These are phyloP conservation scores for Apiospora arundinis DNA, from an alignment of 2,329 filamentous ascomycete species.

Conservation along the genomic window DNA sequence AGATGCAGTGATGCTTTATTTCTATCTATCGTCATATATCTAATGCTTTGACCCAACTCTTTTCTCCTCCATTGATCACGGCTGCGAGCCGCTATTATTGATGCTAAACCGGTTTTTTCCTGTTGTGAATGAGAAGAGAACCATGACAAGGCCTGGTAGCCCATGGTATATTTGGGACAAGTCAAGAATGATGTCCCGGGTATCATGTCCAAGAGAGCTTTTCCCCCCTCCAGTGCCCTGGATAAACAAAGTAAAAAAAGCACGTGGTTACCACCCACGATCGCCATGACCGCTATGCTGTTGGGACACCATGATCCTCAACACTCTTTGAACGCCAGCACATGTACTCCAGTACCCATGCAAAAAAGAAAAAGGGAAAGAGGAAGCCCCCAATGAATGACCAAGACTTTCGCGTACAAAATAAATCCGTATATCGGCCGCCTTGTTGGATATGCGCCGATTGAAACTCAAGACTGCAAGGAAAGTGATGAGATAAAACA, in stretches of 20 bases:
- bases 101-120: background rate
- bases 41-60: background rate
- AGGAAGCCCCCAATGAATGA: background rate
- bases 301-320: constrained; percentile 4
- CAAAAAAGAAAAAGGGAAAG: background rate
- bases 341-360: constrained; percentile 6
- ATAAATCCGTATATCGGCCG: background rate
- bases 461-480: background rate
- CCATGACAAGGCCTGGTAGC: constrained; percentile 1
- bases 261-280: background rate
- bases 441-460: background rate
- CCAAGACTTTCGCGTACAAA: constrained; percentile 1
- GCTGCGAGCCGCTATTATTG: constrained; percentile 4
- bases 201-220: constrained; percentile 22
- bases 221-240: constrained; percentile 3
- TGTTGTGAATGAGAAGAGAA: background rate
- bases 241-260: constrained; percentile 13
- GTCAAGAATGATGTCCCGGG: constrained; percentile 20
- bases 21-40: constrained; percentile 9
- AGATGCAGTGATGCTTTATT: constrained; percentile 14
- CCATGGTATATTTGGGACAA: constrained; percentile 15
- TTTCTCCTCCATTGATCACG: background rate
- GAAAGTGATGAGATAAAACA: background rate
- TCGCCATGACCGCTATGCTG: constrained; percentile 3
- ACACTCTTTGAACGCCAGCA: constrained; percentile 1